phyloP scores from a whole-genome alignment of 352 stramenopile genomes.

The Blastocystis sp. region DNA sequence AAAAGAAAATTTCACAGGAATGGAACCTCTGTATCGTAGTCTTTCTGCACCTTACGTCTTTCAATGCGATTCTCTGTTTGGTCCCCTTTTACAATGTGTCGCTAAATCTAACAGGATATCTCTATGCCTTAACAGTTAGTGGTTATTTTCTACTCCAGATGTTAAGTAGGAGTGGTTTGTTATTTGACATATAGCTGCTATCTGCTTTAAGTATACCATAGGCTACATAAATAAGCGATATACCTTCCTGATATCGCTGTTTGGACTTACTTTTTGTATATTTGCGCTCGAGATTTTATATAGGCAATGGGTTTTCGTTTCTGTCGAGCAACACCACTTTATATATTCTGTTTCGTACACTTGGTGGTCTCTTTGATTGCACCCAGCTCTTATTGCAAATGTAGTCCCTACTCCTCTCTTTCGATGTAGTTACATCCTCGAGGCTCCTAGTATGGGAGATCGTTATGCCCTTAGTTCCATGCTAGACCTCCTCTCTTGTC shows the following conservation, averaged over 20 bases:
- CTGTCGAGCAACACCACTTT: not conserved
- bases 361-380: slow-evolving; percentile 14
- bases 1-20: not conserved
- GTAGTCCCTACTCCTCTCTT: not conserved
- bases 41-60: slow-evolving; percentile 33
- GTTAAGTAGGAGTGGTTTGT: not conserved
- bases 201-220: not conserved
- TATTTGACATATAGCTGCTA: not conserved
- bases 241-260: not conserved
- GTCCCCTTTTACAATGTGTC: slow-evolving; percentile 7
- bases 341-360: not conserved
- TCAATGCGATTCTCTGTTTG: slow-evolving; percentile 23
- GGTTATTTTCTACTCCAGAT: slow-evolving; percentile 43
- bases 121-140: slow-evolving; percentile 42
- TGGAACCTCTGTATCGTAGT: slow-evolving; percentile 9
- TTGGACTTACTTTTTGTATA: not conserved
- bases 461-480: not conserved
- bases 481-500: not conserved
- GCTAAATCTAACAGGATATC: not conserved
- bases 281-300: not conserved
- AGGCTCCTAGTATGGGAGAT: not conserved
- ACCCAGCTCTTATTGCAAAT: not conserved
- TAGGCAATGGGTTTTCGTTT: slow-evolving; percentile 16
- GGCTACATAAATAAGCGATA: not conserved
- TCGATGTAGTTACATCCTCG: not conserved